phyloP scores from a whole-genome alignment of 176 grass and related monocot genomes.

The Cenchrus purpureus region DNA sequence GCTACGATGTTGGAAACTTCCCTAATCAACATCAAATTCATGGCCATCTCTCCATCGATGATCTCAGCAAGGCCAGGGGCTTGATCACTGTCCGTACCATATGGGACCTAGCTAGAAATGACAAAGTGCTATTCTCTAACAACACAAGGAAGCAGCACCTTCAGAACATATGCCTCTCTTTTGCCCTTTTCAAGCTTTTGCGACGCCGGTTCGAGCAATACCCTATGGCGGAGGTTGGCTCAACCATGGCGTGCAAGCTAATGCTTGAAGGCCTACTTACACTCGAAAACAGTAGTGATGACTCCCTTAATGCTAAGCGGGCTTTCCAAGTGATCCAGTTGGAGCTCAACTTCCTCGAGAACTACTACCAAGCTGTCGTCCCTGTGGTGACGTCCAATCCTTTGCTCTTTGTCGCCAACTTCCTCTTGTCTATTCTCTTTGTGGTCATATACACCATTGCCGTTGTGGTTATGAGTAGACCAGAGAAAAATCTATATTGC shows the following conservation, averaged over 20 bases:
- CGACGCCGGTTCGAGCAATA: conserved; percentile 33
- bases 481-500: not conserved
- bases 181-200: conserved; percentile 28
- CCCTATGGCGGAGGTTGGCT: conserved; percentile 26
- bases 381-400: not conserved
- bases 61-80: too few relatives aligned
- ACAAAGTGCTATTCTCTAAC: too few relatives aligned
- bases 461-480: too few relatives aligned
- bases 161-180: conserved; percentile 10
- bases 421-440: not conserved
- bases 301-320: not conserved
- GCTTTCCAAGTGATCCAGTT: not conserved
- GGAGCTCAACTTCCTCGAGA: conserved; percentile 33
- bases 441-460: too few relatives aligned
- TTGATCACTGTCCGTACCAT: too few relatives aligned
- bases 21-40: too few relatives aligned
- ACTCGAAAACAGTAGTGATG: too few relatives aligned
- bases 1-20: too few relatives aligned
- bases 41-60: too few relatives aligned
- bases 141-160: too few relatives aligned
- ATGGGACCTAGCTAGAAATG: too few relatives aligned
- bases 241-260: not conserved
- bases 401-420: conserved; percentile 4
- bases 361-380: not conserved
- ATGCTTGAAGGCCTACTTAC: not conserved